Evolutionary conservation across 2,329 filamentous ascomycete species (phyloP).

Genomic region (Pestalotiopsis sp.): DNA sequence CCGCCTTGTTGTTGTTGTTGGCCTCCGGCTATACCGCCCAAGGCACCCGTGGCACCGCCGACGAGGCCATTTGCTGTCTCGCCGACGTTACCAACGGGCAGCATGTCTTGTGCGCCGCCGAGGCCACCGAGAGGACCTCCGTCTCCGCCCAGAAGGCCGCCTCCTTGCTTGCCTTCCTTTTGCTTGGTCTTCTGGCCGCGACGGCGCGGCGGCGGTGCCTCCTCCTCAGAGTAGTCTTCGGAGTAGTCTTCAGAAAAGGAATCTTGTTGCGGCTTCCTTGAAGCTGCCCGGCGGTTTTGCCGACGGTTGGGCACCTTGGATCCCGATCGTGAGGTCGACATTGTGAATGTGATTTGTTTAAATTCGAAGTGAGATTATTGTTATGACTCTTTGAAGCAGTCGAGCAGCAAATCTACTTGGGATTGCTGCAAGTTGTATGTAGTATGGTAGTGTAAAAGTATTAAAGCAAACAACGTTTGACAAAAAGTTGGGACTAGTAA

Average conservation of each 20-base stretch:
- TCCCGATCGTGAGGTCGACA: constrained; percentile 13
- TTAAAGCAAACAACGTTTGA: neutral
- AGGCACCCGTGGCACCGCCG: constrained; percentile 27
- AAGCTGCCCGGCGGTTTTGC: constrained; percentile 23
- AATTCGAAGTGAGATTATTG: neutral
- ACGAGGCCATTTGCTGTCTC: constrained; percentile 32
- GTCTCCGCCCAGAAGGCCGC: constrained; percentile 16
- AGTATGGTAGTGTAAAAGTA: neutral
- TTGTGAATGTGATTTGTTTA: constrained; percentile 4
- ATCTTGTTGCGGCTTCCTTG: constrained; percentile 24
- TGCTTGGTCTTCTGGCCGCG: constrained; percentile 24
- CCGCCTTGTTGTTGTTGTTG: constrained; percentile 19
- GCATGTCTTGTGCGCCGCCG: constrained; percentile 27
- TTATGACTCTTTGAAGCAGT: neutral
- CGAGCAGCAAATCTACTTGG: neutral
- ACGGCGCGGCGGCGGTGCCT: constrained; percentile 26
- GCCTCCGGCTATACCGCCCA: constrained; percentile 29
- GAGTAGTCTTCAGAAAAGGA: constrained; percentile 24
- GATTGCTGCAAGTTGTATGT: neutral
- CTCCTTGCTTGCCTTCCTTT: constrained; percentile 23
- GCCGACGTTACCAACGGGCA: constrained; percentile 32
- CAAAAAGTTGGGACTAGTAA: neutral
- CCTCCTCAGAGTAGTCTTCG: constrained; percentile 23
- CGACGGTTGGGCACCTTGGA: constrained; percentile 20
- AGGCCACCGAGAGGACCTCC: constrained; percentile 28